Base-by-base conservation (phyloP, 106 monocot genomes). In the Vanilla planifolia region DNA sequence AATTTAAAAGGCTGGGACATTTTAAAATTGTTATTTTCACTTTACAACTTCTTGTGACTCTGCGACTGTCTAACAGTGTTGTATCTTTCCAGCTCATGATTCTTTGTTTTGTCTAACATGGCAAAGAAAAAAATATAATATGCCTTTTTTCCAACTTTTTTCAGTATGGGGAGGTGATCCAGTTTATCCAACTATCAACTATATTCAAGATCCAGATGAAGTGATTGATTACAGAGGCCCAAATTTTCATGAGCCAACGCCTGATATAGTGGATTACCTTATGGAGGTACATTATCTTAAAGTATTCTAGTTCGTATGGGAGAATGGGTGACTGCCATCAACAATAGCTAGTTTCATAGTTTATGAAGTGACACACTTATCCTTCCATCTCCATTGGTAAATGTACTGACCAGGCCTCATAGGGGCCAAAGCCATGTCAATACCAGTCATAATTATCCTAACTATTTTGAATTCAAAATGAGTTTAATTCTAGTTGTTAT, bases 101-200 rank as follows among this genome's bases (percentile, higher is more conserved):
- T n/a, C n/a, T 50, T 50, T 26, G 10, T 1, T 5, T 50, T 24
- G 26, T 50, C 46, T 50, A 50, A 24, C 50, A 10, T 50, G 24
- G 10, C 8, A 11, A 25, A 24, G 9, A 26, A 23, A 50, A 50
- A 22, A 50, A 26, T 25, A 10, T 24, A 26, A 10, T 50, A 50
- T 24, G 22, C 29, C 23, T 53, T 20, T 14, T 17, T 27, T 15
- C 26, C 51, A 45, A 35, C 7, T 6, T 73, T 79, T 26, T 80
- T 62, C 79, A 98, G 96, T 98, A 71, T 98, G 84, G 84, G 96
- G 96, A 50, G 96, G 96, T 37, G 96, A 98, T 82, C 96, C 96
- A 51, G 96, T 98, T 64, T 98, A 98, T 46, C 96, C 91, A 59
- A 98, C 96, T 32, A 69, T 91, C 30, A 98, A 98, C 55, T 98